These are phyloP conservation scores for Nymphaea colorata DNA, from an alignment of 164 flowering plant species.

Conservation along the genomic window DNA sequence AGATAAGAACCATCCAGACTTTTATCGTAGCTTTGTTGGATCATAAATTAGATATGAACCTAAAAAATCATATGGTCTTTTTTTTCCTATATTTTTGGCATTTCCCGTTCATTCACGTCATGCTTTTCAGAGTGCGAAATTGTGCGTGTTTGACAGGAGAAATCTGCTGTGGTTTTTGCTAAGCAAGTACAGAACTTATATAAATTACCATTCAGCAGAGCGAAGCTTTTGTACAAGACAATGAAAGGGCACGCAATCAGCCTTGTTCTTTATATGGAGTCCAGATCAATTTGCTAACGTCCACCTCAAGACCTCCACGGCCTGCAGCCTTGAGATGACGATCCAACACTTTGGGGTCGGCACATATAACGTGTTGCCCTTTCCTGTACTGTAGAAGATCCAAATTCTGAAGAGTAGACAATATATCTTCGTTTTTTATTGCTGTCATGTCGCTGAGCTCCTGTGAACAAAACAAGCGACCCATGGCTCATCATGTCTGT, in stretches of 20 bases:
- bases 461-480: conserved; percentile 21
- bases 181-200: too few species aligned
- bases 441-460: conserved; percentile 99
- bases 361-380: conserved; percentile 96
- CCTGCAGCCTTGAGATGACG: conserved; percentile 98
- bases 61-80: too few species aligned
- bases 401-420: conserved; percentile 73
- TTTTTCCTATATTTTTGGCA: too few species aligned
- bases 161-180: too few species aligned
- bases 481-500: not conserved
- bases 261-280: conserved; percentile 94
- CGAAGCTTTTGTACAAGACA: not conserved
- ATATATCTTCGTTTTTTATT: conserved; percentile 77
- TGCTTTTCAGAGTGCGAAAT: too few species aligned
- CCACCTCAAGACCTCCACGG: conserved; percentile 92
- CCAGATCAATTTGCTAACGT: conserved; percentile 93
- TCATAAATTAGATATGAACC: too few species aligned
- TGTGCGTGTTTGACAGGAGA: too few species aligned
- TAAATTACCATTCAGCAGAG: too few species aligned
- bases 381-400: conserved; percentile 93
- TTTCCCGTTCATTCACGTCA: too few species aligned
- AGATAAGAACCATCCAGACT: too few species aligned
- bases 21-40: too few species aligned
- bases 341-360: conserved; percentile 92
- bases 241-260: conserved; percentile 12